phyloP scores from a whole-genome alignment of 768 basidiomycete genomes.

The Scleroderma bovista region DNA sequence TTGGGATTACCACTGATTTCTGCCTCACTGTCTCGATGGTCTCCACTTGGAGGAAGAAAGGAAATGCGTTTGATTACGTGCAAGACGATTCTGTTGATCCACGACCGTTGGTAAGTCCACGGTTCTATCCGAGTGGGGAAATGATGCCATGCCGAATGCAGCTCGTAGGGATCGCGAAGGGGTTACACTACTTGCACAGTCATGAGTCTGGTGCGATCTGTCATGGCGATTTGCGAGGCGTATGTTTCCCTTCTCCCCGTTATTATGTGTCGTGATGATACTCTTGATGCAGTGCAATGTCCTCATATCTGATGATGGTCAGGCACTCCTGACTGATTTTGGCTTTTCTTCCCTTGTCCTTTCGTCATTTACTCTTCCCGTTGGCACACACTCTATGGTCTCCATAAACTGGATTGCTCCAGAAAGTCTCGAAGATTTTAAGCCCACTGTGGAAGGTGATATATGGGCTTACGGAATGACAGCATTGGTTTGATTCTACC shows the following conservation, averaged over 20 bases:
- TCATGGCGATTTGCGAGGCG: not conserved
- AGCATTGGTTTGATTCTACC: not conserved
- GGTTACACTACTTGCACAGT: constrained; percentile 33
- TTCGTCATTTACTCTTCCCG: not conserved
- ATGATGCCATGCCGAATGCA: constrained; percentile 3
- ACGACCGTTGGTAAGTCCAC: not conserved
- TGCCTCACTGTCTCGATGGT: constrained; percentile 15
- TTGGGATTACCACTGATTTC: constrained; percentile 13
- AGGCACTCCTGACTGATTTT: constrained; percentile 40
- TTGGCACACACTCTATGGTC: not conserved
- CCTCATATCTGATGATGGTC: constrained; percentile 30
- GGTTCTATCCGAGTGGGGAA: not conserved
- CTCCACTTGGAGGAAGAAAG: constrained; percentile 8
- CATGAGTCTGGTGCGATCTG: constrained; percentile 27
- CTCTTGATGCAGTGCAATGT: constrained; percentile 36
- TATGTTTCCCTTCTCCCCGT: not conserved
- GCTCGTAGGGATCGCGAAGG: constrained; percentile 32
- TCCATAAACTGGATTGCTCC: constrained; percentile 1
- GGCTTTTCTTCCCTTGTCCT: constrained; percentile 21
- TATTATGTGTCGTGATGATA: not conserved
- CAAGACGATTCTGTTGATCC: not conserved
- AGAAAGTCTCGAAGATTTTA: not conserved
- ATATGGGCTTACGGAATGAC: not conserved
- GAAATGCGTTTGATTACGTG: constrained; percentile 2
- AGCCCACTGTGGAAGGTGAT: not conserved